Evolutionary conservation across 805 yeast species (phyloP).

Genomic region (Cyberlindnera subsufficiens): DNA sequence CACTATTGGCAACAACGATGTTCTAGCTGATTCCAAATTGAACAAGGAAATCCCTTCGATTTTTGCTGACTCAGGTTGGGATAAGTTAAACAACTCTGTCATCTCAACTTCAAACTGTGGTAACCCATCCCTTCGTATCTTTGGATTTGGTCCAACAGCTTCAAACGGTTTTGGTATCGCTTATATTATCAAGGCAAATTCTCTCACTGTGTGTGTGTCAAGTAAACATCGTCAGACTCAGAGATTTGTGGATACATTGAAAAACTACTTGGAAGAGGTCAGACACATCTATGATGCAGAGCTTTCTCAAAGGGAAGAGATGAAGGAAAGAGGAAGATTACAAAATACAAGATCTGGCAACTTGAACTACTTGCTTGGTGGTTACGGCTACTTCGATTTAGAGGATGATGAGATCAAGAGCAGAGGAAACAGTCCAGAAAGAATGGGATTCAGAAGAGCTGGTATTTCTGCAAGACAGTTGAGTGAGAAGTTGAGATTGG

Average conservation of each 20-base stretch:
- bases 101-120: constrained; percentile 89
- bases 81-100: constrained; percentile 70
- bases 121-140: constrained; percentile 77
- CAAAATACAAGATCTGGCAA: constrained; percentile 27
- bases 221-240: constrained; percentile 86
- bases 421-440: constrained; percentile 25
- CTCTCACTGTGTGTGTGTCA: constrained; percentile 74
- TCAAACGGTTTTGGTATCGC: constrained; percentile 94
- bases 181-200: constrained; percentile 76
- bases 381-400: constrained; percentile 81
- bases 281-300: constrained; percentile 39
- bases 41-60: constrained; percentile 55
- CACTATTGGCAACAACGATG: constrained; percentile 16
- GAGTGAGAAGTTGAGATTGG: constrained; percentile 24
- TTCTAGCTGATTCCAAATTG: constrained; percentile 3
- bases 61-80: constrained; percentile 88
- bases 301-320: constrained; percentile 10
- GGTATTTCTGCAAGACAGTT: constrained; percentile 22
- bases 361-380: constrained; percentile 53
- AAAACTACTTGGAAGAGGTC: constrained; percentile 54
- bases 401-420: constrained; percentile 58
- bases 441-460: constrained; percentile 16
- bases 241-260: constrained; percentile 66
- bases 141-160: constrained; percentile 89
- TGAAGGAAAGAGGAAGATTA: constrained; percentile 23